phyloP scores from a whole-genome alignment of 2,329 filamentous ascomycete species.

The Fusarium heterosporum region DNA sequence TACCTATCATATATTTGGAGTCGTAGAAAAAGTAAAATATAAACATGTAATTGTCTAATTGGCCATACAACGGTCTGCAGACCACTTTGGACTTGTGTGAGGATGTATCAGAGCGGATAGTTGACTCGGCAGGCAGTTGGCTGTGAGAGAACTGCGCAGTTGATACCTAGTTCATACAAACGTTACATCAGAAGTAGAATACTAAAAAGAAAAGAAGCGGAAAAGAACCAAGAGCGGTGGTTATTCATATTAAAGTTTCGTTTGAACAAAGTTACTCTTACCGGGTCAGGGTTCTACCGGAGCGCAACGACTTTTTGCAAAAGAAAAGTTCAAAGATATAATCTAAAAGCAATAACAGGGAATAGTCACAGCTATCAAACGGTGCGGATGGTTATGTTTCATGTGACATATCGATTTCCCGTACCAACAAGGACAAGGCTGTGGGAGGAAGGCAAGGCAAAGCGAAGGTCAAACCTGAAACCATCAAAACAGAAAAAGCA shows the following conservation, averaged over 20 bases:
- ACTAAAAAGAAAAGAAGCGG: neutral
- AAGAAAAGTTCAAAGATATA: neutral
- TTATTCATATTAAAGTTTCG: neutral
- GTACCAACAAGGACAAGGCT: slow-evolving; percentile 13
- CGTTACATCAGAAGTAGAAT: neutral
- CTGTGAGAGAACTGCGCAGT: neutral
- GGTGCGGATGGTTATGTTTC: neutral
- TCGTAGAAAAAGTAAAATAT: slow-evolving; percentile 5
- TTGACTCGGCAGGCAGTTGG: neutral
- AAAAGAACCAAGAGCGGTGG: neutral
- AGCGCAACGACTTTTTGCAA: neutral
- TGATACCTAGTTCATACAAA: neutral
- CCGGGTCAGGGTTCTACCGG: neutral
- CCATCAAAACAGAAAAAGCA: slow-evolving; percentile 18
- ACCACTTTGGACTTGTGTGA: neutral
- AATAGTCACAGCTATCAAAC: neutral
- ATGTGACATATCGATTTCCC: slow-evolving; percentile 27
- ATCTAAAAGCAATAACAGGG: slow-evolving; percentile 5
- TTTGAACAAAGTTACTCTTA: neutral
- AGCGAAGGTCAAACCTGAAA: slow-evolving; percentile 32
- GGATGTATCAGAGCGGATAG: neutral
- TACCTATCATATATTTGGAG: neutral
- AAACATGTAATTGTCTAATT: neutral
- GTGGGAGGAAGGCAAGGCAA: neutral
- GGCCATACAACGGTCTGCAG: too few relatives aligned